A percentile compares a stretch with the other conserved stretches of the same genome.
These are phyloP conservation scores for Tylopilus vinaceipallidus DNA, from an alignment of 768 basidiomycete genomes.

Conservation along the genomic window DNA sequence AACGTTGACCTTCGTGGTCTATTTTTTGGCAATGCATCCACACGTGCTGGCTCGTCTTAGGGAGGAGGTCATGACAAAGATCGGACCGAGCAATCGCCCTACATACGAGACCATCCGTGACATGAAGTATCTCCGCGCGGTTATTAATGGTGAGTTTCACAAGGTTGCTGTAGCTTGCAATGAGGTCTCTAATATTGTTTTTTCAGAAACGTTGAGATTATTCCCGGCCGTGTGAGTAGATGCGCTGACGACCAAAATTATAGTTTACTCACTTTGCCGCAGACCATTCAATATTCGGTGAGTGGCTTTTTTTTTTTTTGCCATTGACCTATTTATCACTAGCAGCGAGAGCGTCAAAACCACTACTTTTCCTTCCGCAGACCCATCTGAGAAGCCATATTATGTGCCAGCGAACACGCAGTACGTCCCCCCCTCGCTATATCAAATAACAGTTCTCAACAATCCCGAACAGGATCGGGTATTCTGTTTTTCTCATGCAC, in stretches of 20 bases:
- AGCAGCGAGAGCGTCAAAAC: slow-evolving; percentile 45
- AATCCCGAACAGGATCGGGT: slow-evolving; percentile 36
- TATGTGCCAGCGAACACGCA: slow-evolving; percentile 41
- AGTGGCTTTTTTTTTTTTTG: background rate
- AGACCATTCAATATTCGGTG: slow-evolving; percentile 51
- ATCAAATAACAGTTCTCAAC: background rate
- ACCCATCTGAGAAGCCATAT: slow-evolving; percentile 19
- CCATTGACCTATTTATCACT: background rate
- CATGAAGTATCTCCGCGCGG: slow-evolving; percentile 63
- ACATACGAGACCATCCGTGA: slow-evolving; percentile 54
- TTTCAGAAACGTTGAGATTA: slow-evolving; percentile 50
- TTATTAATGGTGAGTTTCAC: slow-evolving; percentile 51
- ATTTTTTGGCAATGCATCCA: slow-evolving; percentile 51
- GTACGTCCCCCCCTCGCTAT: slow-evolving; percentile 11
- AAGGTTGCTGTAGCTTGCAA: background rate
- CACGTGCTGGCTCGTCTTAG: slow-evolving; percentile 45
- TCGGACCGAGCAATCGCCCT: slow-evolving; percentile 49
- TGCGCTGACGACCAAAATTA: background rate
- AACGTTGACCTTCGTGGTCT: slow-evolving; percentile 37
- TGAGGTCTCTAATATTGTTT: background rate
- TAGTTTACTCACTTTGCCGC: background rate
- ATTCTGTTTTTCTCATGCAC: slow-evolving; percentile 66
- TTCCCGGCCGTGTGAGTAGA: slow-evolving; percentile 47
- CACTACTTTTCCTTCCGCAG: slow-evolving; percentile 42
- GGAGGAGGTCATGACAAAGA: slow-evolving; percentile 50